Evolutionary conservation across 1,284 basidiomycete genomes (phyloP).

Genomic region (Moesziomyces parantarcticus): DNA sequence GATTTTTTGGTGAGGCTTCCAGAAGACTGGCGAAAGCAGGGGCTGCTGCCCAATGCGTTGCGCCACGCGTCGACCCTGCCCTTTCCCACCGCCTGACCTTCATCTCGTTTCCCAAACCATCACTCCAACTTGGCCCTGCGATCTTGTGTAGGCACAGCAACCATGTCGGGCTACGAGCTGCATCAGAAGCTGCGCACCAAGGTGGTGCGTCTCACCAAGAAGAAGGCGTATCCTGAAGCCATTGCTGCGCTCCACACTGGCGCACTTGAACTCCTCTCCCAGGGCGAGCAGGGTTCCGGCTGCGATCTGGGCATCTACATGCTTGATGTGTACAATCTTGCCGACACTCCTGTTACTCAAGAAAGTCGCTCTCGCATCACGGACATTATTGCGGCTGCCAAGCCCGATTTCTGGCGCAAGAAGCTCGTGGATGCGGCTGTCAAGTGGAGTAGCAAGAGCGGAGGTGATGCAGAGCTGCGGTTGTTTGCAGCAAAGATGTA

Average conservation of each 20-base stretch:
- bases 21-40: conserved; percentile 24
- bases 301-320: conserved; percentile 66
- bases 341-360: conserved; percentile 42
- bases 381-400: conserved; percentile 48
- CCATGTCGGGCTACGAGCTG: conserved; percentile 60
- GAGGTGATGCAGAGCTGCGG: conserved; percentile 58
- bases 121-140: too few relatives aligned
- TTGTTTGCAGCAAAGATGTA: conserved; percentile 59
- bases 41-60: not conserved
- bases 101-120: too few relatives aligned
- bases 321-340: conserved; percentile 59
- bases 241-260: conserved; percentile 59
- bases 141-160: too few relatives aligned
- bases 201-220: conserved; percentile 63
- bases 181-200: conserved; percentile 67
- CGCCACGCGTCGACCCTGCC: too few relatives aligned
- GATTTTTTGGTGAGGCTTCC: conserved; percentile 3
- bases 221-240: conserved; percentile 64
- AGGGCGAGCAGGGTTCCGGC: conserved; percentile 64
- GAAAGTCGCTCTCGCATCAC: conserved; percentile 49
- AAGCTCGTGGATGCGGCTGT: conserved; percentile 63
- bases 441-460: conserved; percentile 55
- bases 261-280: conserved; percentile 50
- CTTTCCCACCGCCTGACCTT: too few relatives aligned
- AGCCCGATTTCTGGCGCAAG: conserved; percentile 64